Evolutionary conservation across 257 asterid genomes (phyloP).

Genomic region (Linaria vulgaris): DNA sequence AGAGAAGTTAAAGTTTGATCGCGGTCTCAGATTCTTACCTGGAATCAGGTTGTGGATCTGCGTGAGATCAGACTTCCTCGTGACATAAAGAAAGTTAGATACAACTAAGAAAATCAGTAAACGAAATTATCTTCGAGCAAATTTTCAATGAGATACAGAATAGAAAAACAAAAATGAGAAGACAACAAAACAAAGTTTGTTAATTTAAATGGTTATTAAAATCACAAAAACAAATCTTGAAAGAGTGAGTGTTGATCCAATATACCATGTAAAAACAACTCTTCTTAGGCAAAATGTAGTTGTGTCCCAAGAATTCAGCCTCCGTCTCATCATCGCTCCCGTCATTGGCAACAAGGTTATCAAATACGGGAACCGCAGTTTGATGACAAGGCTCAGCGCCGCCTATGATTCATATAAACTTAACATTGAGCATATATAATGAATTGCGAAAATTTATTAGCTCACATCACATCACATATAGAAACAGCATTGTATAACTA

Average conservation of each 20-base stretch:
- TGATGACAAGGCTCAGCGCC: conserved; percentile 35
- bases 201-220: background rate
- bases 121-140: background rate
- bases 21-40: conserved; percentile 40
- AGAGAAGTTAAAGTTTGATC: background rate
- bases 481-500: background rate
- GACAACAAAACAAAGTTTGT: background rate
- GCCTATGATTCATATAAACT: conserved; percentile 8
- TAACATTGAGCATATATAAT: background rate
- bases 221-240: background rate
- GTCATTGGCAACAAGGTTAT: conserved; percentile 54
- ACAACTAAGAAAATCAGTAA: conserved; percentile 5
- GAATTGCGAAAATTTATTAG: background rate
- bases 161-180: conserved; percentile 1
- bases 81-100: conserved; percentile 25
- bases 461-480: background rate
- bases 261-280: conserved; percentile 81
- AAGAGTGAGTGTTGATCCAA: conserved; percentile 11
- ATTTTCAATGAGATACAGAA: conserved; percentile 3
- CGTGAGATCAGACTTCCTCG: conserved; percentile 70
- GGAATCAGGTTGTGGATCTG: conserved; percentile 66
- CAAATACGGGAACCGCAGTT: conserved; percentile 47
- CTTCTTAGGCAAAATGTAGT: conserved; percentile 60
- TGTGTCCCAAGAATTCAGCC: conserved; percentile 59
- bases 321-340: conserved; percentile 55